Conservation (phyloP, 208 protist genomes). For the Strigomonas galati region DNA sequence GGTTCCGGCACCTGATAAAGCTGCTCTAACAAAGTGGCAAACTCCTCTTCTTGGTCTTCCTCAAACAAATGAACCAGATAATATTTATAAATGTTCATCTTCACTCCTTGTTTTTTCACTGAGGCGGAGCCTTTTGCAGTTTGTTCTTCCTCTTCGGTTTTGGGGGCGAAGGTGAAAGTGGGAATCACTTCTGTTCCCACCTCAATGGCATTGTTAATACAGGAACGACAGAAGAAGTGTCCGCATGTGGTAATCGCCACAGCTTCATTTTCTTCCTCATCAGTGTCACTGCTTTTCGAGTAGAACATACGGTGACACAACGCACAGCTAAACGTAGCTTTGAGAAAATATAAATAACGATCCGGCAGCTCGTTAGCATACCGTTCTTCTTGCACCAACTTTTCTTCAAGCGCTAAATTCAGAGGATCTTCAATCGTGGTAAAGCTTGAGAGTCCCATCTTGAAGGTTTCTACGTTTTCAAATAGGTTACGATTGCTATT, state of each 20-base stretch:
- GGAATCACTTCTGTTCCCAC: conserved; percentile 36
- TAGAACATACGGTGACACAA: neutral
- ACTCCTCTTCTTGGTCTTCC: neutral
- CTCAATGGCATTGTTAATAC: conserved; percentile 66
- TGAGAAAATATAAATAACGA: neutral
- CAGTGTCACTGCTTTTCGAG: neutral
- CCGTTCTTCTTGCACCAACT: no score
- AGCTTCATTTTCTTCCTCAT: conserved; percentile 19
- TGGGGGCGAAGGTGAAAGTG: neutral
- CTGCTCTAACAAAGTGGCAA: neutral
- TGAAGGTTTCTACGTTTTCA: no score
- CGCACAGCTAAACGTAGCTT: neutral
- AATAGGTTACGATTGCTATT: neutral
- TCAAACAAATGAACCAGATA: conserved; percentile 12
- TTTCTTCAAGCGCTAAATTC: no score
- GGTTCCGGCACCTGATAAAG: no score
- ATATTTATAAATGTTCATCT: conserved; percentile 2
- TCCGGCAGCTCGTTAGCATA: neutral
- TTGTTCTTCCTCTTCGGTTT: conserved; percentile 8
- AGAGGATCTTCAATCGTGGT: no score
- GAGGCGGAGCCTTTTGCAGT: no score
- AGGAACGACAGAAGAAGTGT: conserved; percentile 71
- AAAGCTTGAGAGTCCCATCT: no score
- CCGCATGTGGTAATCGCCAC: conserved; percentile 64
- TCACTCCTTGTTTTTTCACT: neutral